phyloP scores from a whole-genome alignment of 148 eudicot genomes.

The Dianthus caryophyllus region DNA sequence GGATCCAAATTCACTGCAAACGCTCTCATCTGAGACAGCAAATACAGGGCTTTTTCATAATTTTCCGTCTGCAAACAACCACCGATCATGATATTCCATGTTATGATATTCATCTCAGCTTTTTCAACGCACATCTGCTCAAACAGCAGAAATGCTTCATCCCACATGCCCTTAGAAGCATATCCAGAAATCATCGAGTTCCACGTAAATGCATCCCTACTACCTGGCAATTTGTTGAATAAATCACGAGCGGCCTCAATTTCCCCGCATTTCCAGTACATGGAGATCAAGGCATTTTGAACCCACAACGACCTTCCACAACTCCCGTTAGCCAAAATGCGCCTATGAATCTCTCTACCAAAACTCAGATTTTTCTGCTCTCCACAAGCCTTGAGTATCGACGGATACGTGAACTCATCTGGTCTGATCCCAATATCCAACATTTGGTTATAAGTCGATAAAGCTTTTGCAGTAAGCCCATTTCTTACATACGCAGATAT shows the following conservation, averaged over 20 bases:
- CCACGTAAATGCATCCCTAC: slow-evolving; percentile 74
- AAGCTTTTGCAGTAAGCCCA: slow-evolving; percentile 46
- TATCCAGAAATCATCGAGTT: slow-evolving; percentile 62
- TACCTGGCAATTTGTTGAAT: slow-evolving; percentile 48
- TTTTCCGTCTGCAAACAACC: slow-evolving; percentile 64
- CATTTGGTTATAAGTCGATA: slow-evolving; percentile 53
- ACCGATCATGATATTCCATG: slow-evolving; percentile 77
- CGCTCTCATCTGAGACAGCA: slow-evolving; percentile 49
- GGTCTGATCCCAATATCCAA: slow-evolving; percentile 45
- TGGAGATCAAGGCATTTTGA: slow-evolving; percentile 66
- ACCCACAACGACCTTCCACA: slow-evolving; percentile 42
- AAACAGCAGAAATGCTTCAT: slow-evolving; percentile 52
- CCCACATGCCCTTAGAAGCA: slow-evolving; percentile 63
- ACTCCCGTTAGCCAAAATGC: slow-evolving; percentile 35
- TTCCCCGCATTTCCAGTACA: slow-evolving; percentile 83
- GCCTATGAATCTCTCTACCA: slow-evolving; percentile 54
- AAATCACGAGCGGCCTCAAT: slow-evolving; percentile 49
- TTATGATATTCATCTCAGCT: slow-evolving; percentile 45
- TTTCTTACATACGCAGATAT: slow-evolving; percentile 54
- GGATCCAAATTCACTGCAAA: slow-evolving; percentile 45
- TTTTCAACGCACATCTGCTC: slow-evolving; percentile 43
- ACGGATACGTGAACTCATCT: slow-evolving; percentile 70
- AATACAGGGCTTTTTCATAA: slow-evolving; percentile 41
- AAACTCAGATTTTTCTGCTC: slow-evolving; percentile 46
- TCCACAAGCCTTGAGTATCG: slow-evolving; percentile 78